Percentiles rank a stretch among this genome's conserved stretches.
These are phyloP conservation scores for Scenedesmus sp. DNA, from an alignment of 163 green algal genomes.

Conservation along the genomic window DNA sequence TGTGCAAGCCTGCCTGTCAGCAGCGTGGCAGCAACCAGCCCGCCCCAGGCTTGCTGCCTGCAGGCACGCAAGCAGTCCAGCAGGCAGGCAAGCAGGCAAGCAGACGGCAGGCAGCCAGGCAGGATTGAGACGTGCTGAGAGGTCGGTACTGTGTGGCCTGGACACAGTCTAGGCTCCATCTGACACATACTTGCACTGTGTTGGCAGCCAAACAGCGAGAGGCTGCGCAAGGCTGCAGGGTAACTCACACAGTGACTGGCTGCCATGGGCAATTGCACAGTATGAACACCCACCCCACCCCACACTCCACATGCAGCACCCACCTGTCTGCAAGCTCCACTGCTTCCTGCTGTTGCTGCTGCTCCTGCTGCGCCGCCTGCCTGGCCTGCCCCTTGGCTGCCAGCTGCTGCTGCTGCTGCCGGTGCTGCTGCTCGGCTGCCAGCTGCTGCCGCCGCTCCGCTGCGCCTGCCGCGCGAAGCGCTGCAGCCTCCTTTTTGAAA, in stretches of 20 bases:
- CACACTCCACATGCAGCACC: background rate
- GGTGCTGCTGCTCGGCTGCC: slow-evolving; percentile 25
- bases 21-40: background rate
- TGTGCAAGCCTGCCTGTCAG: background rate
- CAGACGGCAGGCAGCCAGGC: too few species aligned
- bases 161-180: too few species aligned
- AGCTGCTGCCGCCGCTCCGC: slow-evolving; percentile 11
- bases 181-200: too few species aligned
- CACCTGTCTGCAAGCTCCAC: background rate
- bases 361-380: background rate
- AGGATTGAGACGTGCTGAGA: too few species aligned
- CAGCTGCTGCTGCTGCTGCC: slow-evolving; percentile 2
- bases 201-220: too few species aligned
- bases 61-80: background rate
- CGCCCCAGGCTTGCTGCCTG: slow-evolving; percentile 33
- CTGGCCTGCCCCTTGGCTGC: background rate
- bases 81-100: too few species aligned
- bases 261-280: background rate
- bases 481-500: slow-evolving; percentile 12
- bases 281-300: background rate
- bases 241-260: too few species aligned
- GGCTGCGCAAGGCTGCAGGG: background rate
- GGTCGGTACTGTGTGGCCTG: too few species aligned
- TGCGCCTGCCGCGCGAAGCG: slow-evolving; percentile 12
- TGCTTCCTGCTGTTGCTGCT: slow-evolving; percentile 25